Conservation (phyloP, 768 basidiomycete species). For the Hydnomerulius pinastri region DNA sequence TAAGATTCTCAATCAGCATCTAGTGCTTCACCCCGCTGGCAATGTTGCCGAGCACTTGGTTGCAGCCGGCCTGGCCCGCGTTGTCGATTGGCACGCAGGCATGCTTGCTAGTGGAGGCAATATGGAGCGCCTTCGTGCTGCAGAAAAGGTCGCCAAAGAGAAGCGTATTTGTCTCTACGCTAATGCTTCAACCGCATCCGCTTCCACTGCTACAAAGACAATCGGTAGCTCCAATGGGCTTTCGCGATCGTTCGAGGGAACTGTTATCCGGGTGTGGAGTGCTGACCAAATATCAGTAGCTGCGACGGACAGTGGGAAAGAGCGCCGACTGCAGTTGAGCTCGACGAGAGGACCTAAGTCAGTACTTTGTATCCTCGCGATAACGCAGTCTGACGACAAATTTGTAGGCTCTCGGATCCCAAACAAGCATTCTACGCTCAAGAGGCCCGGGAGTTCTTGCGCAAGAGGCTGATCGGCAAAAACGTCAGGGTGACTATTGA, state of each 20-base stretch:
- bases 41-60: conserved; percentile 93
- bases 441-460: conserved; percentile 91
- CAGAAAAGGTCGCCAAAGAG: conserved; percentile 81
- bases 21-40: conserved; percentile 88
- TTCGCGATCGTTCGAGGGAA: conserved; percentile 69
- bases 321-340: conserved; percentile 83
- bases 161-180: conserved; percentile 72
- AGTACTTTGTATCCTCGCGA: conserved; percentile 16
- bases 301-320: conserved; percentile 71
- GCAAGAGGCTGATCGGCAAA: conserved; percentile 92
- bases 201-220: conserved; percentile 41
- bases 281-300: conserved; percentile 87
- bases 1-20: neutral
- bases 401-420: conserved; percentile 72
- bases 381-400: conserved; percentile 3
- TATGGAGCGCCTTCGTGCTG: conserved; percentile 85
- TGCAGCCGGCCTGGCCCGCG: conserved; percentile 80
- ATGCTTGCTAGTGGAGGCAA: conserved; percentile 83
- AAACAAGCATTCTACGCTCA: conserved; percentile 86
- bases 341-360: conserved; percentile 87
- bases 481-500: conserved; percentile 81
- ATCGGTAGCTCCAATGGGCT: conserved; percentile 48
- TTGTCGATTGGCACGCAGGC: conserved; percentile 98
- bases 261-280: conserved; percentile 86
- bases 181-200: conserved; percentile 43